phyloP scores from a whole-genome alignment of 192 early-diverging fungal genomes.

The Backusella liffmaniae region DNA sequence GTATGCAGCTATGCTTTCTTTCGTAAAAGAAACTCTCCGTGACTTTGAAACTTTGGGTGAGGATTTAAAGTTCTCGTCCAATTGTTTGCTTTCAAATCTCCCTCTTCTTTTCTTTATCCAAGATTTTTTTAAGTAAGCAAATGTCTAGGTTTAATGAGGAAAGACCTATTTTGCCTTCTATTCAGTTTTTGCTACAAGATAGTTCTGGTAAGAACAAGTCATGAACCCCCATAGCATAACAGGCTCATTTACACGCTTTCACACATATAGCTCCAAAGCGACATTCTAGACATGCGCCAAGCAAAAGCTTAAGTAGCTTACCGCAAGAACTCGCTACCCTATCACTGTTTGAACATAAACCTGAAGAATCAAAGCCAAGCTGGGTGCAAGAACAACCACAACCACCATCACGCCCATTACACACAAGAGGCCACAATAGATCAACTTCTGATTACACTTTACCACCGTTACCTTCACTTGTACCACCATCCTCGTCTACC shows the following conservation, averaged over 20 bases:
- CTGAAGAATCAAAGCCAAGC: neutral
- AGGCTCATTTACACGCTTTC: neutral
- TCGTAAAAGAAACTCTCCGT: too few relatives aligned
- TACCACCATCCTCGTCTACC: neutral
- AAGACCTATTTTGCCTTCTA: conserved; percentile 5
- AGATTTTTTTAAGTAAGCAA: neutral
- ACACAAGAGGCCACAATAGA: neutral
- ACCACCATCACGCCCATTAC: neutral
- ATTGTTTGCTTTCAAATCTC: neutral
- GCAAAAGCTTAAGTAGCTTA: conserved; percentile 3
- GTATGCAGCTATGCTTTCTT: too few relatives aligned
- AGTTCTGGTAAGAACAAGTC: neutral
- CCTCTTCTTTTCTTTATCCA: neutral
- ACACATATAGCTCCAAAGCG: neutral
- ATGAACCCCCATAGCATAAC: neutral
- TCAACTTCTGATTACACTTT: neutral
- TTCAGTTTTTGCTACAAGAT: conserved; percentile 13
- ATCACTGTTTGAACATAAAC: neutral
- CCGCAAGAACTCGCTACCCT: conserved; percentile 3
- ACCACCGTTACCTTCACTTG: neutral
- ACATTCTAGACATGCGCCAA: neutral
- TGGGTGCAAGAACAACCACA: neutral
- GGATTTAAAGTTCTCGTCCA: neutral
- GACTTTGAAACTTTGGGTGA: neutral
- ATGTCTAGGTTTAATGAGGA: neutral